Base-by-base conservation (phyloP, 1,139 yeast species). In the Sugiyamaella castrensis region DNA sequence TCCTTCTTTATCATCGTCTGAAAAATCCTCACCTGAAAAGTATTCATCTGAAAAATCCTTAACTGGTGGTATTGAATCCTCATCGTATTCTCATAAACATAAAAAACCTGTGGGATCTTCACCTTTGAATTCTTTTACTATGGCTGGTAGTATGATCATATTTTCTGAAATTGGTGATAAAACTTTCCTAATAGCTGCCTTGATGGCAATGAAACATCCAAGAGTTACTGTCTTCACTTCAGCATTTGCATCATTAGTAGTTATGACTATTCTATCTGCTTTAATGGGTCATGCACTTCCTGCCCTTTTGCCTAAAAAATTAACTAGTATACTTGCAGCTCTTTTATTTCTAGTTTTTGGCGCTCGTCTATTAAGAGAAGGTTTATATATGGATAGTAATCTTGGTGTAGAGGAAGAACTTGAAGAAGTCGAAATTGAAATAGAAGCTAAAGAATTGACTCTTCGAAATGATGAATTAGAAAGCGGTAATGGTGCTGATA, bases 161-260 rank as follows among this genome's bases (percentile, higher is more conserved):
- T 87, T 89, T 28, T 87, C 96, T 27, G 99, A 92, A 68, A 83
- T 94, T 53, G 98, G 98, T 50, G 99, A 92, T 69, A 94, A 92
- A 71, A 92, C 99, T 0, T 92, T 92, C 64, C 76, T 92, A 58
- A 89, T 94, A 59, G 97, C 98, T 28, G 98, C 98, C 2, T 76
- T 92, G 57, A 89, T 92, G 97, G 96, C 98, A 32, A 92, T 94
- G 98, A 85, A 87, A 65, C 84, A 89, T 69, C 80, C 91, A 19
- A 76, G 95, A 63, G 61, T 79, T 59, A 76, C 88, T 41, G 98
- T 92, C 13, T 91, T 92, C 64, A 75, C 89, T 9, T 82, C 97
- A 3, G 95, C 96, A 1, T 87, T 88, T 57, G 66, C 84, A n/a
- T 89, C 98, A 2, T 75, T 92, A 60, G 88, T 80, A 5, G 70